A percentile compares a stretch with the other conserved stretches of the same genome.
Conservation (phyloP, 176 grass and related monocot genomes). For the Hordeum marinum region DNA sequence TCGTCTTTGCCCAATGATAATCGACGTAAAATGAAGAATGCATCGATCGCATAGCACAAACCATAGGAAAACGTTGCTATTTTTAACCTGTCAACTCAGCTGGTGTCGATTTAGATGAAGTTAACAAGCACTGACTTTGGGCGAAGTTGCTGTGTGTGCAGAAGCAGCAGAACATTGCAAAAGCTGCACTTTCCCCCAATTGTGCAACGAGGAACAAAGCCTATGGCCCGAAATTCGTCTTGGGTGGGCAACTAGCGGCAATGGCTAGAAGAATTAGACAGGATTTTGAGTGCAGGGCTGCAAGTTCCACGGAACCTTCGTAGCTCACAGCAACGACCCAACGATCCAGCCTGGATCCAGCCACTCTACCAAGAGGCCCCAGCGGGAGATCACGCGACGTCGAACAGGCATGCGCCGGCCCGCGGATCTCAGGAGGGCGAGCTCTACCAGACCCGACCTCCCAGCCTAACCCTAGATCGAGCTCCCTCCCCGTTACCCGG, state of each 20-base stretch:
- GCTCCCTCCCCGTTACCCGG: neutral
- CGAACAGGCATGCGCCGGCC: neutral
- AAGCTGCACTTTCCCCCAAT: neutral
- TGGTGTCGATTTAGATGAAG: neutral
- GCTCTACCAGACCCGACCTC: neutral
- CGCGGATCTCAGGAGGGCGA: neutral
- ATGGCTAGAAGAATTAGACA: neutral
- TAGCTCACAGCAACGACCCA: neutral
- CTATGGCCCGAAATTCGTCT: too few relatives aligned
- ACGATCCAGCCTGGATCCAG: too few relatives aligned
- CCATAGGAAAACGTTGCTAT: too few relatives aligned
- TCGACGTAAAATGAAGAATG: neutral
- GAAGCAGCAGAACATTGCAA: neutral
- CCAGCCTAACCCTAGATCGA: slow-evolving; percentile 17
- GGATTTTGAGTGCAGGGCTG: neutral
- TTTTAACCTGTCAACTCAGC: neutral
- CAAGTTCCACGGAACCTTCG: too few relatives aligned
- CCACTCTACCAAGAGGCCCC: neutral
- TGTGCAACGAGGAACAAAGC: too few relatives aligned
- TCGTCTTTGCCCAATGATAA: neutral
- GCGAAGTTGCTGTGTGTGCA: neutral
- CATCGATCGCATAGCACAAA: too few relatives aligned
- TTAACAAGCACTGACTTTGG: neutral
- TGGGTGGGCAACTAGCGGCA: neutral
- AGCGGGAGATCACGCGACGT: neutral